These are phyloP conservation scores for Colletotrichum cereale DNA, from an alignment of 2,329 filamentous ascomycete species.

Conservation along the genomic window DNA sequence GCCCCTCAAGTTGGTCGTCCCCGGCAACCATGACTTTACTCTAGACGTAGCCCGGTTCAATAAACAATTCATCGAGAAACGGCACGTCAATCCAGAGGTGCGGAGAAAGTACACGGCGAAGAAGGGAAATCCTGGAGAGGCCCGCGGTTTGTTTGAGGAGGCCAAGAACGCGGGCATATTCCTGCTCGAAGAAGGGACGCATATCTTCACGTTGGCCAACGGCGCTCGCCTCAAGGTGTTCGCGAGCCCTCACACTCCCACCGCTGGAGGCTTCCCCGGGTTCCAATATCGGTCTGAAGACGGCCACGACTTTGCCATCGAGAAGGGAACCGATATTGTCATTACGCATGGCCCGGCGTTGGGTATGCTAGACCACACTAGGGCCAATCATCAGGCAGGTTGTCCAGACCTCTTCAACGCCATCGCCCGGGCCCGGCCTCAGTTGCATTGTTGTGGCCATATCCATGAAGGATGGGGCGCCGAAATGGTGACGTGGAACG, in stretches of 20 bases:
- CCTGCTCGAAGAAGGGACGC: slow-evolving; percentile 57
- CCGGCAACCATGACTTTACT: slow-evolving; percentile 65
- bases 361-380: slow-evolving; percentile 57
- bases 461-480: slow-evolving; percentile 52
- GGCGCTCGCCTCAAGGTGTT: slow-evolving; percentile 58
- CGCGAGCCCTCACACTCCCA: slow-evolving; percentile 59
- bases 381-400: slow-evolving; percentile 45
- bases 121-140: slow-evolving; percentile 55
- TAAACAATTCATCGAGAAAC: neutral
- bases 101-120: slow-evolving; percentile 36
- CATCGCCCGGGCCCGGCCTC: slow-evolving; percentile 46
- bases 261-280: slow-evolving; percentile 51
- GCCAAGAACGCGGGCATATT: slow-evolving; percentile 40
- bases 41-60: slow-evolving; percentile 45
- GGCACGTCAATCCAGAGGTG: neutral
- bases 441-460: slow-evolving; percentile 54
- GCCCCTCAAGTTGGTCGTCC: slow-evolving; percentile 61
- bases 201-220: slow-evolving; percentile 56
- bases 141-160: slow-evolving; percentile 43
- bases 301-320: slow-evolving; percentile 47
- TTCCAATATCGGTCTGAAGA: slow-evolving; percentile 57
- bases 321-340: slow-evolving; percentile 45
- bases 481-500: slow-evolving; percentile 61
- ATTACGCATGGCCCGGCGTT: slow-evolving; percentile 52
- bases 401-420: slow-evolving; percentile 49